Percentiles rank a stretch among this genome's conserved stretches.
These are phyloP conservation scores for Nephelium lappaceum DNA, from an alignment of 345 rosid genomes.

Conservation along the genomic window DNA sequence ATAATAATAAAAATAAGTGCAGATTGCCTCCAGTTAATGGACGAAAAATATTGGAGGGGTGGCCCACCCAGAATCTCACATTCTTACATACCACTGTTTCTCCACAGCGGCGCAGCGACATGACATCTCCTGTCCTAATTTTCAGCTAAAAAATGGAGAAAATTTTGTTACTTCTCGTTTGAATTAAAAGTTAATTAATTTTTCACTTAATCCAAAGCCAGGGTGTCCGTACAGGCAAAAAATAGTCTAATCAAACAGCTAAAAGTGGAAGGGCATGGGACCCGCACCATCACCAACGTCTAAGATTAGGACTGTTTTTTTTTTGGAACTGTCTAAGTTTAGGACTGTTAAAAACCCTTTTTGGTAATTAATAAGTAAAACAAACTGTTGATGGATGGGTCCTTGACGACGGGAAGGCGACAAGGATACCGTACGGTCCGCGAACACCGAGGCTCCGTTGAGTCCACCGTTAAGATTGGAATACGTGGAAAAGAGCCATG, in stretches of 20 bases:
- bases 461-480: neutral
- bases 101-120: neutral
- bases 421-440: conserved; percentile 27
- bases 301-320: neutral
- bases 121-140: neutral
- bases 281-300: neutral
- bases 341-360: neutral
- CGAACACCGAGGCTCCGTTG: neutral
- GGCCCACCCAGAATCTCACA: neutral
- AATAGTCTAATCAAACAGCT: conserved; percentile 12
- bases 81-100: neutral
- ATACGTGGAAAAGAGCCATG: conserved; percentile 26
- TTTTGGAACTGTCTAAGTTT: neutral
- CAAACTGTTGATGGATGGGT: neutral
- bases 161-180: neutral
- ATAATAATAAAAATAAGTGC: neutral
- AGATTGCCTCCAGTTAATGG: neutral
- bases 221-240: conserved; percentile 7
- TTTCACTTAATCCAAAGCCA: neutral
- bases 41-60: neutral
- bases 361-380: neutral
- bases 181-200: no score
- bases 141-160: neutral
- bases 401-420: conserved; percentile 17
- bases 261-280: neutral